phyloP scores from a whole-genome alignment of 805 yeast species.

The Suhomyces vadensis region DNA sequence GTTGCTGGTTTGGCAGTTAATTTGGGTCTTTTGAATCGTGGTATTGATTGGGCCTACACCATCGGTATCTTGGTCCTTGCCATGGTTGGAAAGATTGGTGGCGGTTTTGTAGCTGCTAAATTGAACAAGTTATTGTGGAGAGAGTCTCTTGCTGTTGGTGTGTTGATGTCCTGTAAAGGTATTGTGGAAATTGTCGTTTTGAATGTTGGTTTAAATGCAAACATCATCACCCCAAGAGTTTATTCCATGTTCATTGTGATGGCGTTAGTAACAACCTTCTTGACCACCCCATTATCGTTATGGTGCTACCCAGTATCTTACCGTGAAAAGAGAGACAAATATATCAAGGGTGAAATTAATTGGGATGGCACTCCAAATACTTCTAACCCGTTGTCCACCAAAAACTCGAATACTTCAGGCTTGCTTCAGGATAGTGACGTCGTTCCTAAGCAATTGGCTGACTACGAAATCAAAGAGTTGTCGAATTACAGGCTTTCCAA shows the following conservation, averaged over 20 bases:
- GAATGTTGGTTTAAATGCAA: constrained; percentile 70
- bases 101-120: constrained; percentile 67
- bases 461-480: constrained; percentile 17
- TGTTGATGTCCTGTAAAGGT: constrained; percentile 86
- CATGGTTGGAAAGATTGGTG: constrained; percentile 62
- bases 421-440: constrained; percentile 2
- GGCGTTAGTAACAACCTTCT: constrained; percentile 76
- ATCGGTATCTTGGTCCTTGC: constrained; percentile 69
- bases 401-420: constrained; percentile 8
- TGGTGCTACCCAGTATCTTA: constrained; percentile 61
- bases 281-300: constrained; percentile 75
- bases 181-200: constrained; percentile 82
- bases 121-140: constrained; percentile 65
- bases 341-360: constrained; percentile 24
- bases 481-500: constrained; percentile 22
- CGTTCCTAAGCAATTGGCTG: constrained; percentile 5
- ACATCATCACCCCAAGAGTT: constrained; percentile 61
- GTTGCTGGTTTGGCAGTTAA: constrained; percentile 74
- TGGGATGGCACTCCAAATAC: constrained; percentile 27
- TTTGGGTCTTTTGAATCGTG: constrained; percentile 60
- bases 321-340: constrained; percentile 50
- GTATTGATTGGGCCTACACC: constrained; percentile 77
- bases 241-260: constrained; percentile 81
- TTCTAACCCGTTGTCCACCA: constrained; percentile 5
- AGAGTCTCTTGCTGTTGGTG: constrained; percentile 74